A percentile compares a stretch with the other conserved stretches of the same genome.
Conservation (phyloP, 345 rosid species). For the Arabidopsis suecica region DNA sequence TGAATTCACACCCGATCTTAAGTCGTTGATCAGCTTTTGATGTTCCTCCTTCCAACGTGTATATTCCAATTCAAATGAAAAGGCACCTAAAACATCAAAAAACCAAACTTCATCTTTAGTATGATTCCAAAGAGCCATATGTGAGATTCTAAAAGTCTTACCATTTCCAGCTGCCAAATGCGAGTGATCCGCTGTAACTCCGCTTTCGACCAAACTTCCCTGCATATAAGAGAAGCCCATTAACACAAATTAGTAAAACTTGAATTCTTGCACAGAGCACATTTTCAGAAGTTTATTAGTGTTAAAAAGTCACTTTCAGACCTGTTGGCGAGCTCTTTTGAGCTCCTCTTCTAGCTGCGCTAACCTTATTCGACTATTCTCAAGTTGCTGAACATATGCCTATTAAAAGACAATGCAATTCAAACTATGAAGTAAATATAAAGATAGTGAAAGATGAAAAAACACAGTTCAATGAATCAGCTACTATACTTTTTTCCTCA, state of each 20-base stretch:
- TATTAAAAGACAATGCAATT: constrained; percentile 53
- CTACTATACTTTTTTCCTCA: constrained; percentile 76
- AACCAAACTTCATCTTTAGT: neutral
- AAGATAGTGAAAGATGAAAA: neutral
- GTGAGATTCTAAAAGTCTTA: constrained; percentile 36
- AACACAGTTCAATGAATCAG: neutral
- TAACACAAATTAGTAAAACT: neutral
- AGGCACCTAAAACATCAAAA: constrained; percentile 54
- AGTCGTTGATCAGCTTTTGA: constrained; percentile 68
- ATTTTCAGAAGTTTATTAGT: neutral
- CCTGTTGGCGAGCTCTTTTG: constrained; percentile 83
- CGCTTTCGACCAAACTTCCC: constrained; percentile 58
- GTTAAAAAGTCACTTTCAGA: constrained; percentile 17
- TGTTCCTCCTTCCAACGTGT: constrained; percentile 92
- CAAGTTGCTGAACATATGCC: constrained; percentile 98
- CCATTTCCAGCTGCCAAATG: constrained; percentile 61
- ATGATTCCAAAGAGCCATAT: neutral
- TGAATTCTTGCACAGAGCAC: neutral
- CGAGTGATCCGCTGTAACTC: constrained; percentile 57
- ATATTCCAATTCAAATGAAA: constrained; percentile 84
- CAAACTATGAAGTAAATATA: neutral
- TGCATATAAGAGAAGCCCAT: constrained; percentile 38
- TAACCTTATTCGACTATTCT: constrained; percentile 69
- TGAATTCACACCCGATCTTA: constrained; percentile 74
- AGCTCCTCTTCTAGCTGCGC: constrained; percentile 86